A percentile compares a stretch with the other conserved stretches of the same genome.
Evolutionary conservation across 2,329 filamentous ascomycete species (phyloP).

Genomic region (Aspergillus floridensis): DNA sequence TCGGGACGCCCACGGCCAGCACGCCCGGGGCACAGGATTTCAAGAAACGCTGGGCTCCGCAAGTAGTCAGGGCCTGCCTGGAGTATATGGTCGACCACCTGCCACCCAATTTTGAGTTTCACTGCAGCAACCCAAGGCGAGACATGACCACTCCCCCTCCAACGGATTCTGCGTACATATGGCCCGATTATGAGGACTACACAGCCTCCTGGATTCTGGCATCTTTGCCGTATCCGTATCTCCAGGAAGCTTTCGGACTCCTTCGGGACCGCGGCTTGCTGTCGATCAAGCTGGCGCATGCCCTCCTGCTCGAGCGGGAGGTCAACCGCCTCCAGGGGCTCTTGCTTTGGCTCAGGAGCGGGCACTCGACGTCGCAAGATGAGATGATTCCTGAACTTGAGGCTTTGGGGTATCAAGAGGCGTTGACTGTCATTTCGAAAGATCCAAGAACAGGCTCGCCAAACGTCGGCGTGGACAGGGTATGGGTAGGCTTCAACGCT

Average conservation of each 20-base stretch:
- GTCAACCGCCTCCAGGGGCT: conserved; percentile 26
- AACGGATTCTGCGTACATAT: conserved; percentile 12
- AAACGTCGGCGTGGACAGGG: conserved; percentile 14
- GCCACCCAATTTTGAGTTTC: conserved; percentile 23
- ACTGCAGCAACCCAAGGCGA: conserved; percentile 2
- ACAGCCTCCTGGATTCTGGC: conserved; percentile 29
- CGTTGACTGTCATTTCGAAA: neutral
- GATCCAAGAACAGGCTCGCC: neutral
- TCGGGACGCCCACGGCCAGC: neutral
- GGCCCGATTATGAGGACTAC: conserved; percentile 17
- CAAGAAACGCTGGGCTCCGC: conserved; percentile 11
- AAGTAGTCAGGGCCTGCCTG: conserved; percentile 19
- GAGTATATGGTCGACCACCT: conserved; percentile 24
- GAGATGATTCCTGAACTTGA: conserved; percentile 9
- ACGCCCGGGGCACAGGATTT: conserved; percentile 9
- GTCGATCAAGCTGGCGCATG: conserved; percentile 15
- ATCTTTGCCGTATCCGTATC: conserved; percentile 25
- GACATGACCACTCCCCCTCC: conserved; percentile 32
- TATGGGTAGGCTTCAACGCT: conserved; percentile 17
- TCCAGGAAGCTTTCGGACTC: conserved; percentile 20
- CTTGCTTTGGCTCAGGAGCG: neutral
- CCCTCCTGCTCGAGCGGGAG: conserved; percentile 31
- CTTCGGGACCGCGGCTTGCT: conserved; percentile 19
- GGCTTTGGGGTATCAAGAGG: conserved; percentile 26
- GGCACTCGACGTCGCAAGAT: neutral